Evolutionary conservation across 176 grass and related monocot genomes (phyloP).

Genomic region (Carex parvula): DNA sequence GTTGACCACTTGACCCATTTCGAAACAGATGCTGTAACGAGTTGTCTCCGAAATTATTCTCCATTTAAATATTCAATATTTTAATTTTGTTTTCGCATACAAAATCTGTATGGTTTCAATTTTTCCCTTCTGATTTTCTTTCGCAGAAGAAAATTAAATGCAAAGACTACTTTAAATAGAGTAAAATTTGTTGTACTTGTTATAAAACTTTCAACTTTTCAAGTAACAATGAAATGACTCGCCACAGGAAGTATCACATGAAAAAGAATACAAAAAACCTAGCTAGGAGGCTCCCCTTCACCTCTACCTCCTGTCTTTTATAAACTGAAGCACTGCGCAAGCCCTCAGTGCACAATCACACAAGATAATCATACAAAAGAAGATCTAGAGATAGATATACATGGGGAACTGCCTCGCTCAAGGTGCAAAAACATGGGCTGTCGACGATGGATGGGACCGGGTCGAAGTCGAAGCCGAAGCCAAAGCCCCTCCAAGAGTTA

Average conservation of each 20-base stretch:
- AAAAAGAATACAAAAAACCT: not conserved
- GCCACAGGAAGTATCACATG: not conserved
- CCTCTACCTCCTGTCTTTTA: not conserved
- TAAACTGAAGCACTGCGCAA: not conserved
- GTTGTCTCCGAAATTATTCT: too few relatives aligned
- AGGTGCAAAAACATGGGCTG: constrained; percentile 13
- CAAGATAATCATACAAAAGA: not conserved
- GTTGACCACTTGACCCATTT: not conserved
- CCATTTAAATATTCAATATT: too few relatives aligned
- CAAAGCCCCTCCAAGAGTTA: not conserved
- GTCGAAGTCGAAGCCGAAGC: too few relatives aligned
- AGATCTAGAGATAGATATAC: not conserved
- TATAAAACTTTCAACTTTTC: not conserved
- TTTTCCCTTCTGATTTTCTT: too few relatives aligned
- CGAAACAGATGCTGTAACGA: not conserved
- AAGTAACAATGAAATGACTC: not conserved
- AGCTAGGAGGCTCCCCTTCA: not conserved
- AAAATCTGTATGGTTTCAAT: too few relatives aligned
- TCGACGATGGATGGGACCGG: constrained; percentile 1
- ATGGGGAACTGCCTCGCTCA: constrained; percentile 25
- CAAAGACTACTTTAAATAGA: too few relatives aligned
- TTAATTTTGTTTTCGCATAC: too few relatives aligned
- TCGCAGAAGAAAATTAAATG: too few relatives aligned
- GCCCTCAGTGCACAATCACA: not conserved
- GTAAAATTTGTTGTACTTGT: not conserved